Percentiles rank a stretch among this genome's conserved stretches.
Conservation (phyloP, 208 protist genomes). For the Crithidia bombi region DNA sequence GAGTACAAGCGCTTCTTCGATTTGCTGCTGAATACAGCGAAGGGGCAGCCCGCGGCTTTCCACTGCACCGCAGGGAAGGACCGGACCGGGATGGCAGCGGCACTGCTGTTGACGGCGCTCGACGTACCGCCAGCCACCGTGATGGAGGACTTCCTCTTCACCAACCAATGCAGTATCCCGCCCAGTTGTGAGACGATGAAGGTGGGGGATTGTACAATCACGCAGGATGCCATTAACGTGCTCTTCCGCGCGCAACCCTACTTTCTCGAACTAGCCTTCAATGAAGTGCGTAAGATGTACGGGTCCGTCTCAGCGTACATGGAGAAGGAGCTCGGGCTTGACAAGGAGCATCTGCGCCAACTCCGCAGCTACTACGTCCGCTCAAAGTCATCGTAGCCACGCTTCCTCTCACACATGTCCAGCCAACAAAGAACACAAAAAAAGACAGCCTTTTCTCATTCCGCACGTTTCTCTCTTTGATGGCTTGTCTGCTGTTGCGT, state of each 20-base stretch:
- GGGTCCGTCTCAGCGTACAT: slow-evolving; percentile 36
- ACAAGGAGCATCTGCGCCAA: slow-evolving; percentile 18
- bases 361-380: slow-evolving; percentile 36
- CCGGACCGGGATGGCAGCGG: slow-evolving; percentile 48
- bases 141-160: slow-evolving; percentile 49
- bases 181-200: slow-evolving; percentile 13
- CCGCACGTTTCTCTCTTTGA: no score
- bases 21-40: slow-evolving; percentile 27
- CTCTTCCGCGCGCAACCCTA: slow-evolving; percentile 39
- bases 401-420: not conserved
- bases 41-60: slow-evolving; percentile 38
- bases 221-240: slow-evolving; percentile 32
- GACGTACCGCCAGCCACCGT: slow-evolving; percentile 38
- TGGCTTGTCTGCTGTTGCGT: no score
- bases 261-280: slow-evolving; percentile 38
- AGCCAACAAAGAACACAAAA: not conserved
- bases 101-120: slow-evolving; percentile 46
- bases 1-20: slow-evolving; percentile 40
- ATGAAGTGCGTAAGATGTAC: slow-evolving; percentile 31
- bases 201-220: slow-evolving; percentile 17
- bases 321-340: slow-evolving; percentile 41
- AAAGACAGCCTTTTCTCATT: not conserved
- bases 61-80: slow-evolving; percentile 65
- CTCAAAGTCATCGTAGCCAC: slow-evolving; percentile 15
- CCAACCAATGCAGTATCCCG: slow-evolving; percentile 30